Percentiles rank a stretch among this genome's conserved stretches.
These are phyloP conservation scores for Fusarium sp. DNA, from an alignment of 2,329 filamentous ascomycete genomes.

Conservation along the genomic window DNA sequence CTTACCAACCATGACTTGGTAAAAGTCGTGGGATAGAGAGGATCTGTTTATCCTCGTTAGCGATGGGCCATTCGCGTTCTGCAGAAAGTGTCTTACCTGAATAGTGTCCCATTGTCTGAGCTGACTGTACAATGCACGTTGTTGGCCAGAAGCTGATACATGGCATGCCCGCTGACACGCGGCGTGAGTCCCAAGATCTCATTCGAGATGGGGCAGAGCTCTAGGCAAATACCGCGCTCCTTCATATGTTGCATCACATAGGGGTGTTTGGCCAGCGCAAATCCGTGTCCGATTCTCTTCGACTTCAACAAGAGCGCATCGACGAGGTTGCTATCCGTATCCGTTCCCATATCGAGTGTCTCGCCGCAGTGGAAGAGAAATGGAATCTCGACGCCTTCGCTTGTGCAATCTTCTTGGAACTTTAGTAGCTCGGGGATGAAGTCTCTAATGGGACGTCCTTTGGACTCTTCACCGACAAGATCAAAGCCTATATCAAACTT, in stretches of 20 bases:
- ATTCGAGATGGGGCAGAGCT: constrained; percentile 82
- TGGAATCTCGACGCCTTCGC: constrained; percentile 66
- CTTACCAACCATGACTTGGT: constrained; percentile 78
- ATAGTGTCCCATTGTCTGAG: constrained; percentile 80
- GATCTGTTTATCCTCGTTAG: constrained; percentile 59
- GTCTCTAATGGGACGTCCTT: constrained; percentile 67
- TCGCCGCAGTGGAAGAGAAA: constrained; percentile 84
- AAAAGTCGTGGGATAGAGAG: constrained; percentile 79
- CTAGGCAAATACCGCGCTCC: constrained; percentile 73
- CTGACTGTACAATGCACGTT: constrained; percentile 79
- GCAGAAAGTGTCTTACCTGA: constrained; percentile 61
- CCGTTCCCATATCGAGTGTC: constrained; percentile 73
- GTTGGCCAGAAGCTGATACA: constrained; percentile 76
- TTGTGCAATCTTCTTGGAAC: constrained; percentile 65
- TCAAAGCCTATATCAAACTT: constrained; percentile 66
- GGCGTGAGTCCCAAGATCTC: constrained; percentile 78
- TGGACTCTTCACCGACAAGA: constrained; percentile 74
- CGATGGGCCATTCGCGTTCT: neutral
- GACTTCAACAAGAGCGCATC: constrained; percentile 74
- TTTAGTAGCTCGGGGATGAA: constrained; percentile 66
- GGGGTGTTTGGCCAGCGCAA: constrained; percentile 74
- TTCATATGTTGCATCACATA: constrained; percentile 74
- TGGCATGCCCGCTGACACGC: constrained; percentile 71
- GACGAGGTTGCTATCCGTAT: constrained; percentile 74
- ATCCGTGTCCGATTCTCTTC: constrained; percentile 80